Percentiles rank a stretch among this genome's conserved stretches.
These are phyloP conservation scores for Trametes sp. DNA, from an alignment of 1,284 basidiomycete species.

Conservation along the genomic window DNA sequence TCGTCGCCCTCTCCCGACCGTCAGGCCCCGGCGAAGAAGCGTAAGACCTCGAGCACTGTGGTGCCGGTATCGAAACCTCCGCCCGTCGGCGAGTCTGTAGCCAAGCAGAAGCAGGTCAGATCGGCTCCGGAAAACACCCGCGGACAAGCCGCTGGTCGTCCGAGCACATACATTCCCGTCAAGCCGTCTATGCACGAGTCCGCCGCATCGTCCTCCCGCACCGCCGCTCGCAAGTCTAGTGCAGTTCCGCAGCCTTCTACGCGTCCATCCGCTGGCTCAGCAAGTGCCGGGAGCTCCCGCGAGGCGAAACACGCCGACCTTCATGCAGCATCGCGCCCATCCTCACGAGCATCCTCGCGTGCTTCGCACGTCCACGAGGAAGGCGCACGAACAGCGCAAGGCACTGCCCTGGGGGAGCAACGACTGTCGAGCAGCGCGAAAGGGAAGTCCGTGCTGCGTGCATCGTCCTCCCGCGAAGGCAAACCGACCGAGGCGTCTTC, in stretches of 20 bases:
- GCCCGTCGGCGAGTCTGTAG: neutral
- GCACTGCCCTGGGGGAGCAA: neutral
- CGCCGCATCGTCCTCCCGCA: neutral
- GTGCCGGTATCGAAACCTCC: neutral
- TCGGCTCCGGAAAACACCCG: no score
- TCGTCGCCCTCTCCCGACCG: constrained; percentile 11
- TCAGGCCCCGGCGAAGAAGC: constrained; percentile 27
- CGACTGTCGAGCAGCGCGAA: constrained; percentile 1
- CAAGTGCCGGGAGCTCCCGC: neutral
- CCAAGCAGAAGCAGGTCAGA: neutral
- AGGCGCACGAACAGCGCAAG: neutral
- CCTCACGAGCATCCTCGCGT: constrained; percentile 23
- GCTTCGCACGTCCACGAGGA: neutral
- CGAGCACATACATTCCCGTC: no score
- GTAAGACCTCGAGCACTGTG: constrained; percentile 18
- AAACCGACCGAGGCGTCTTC: neutral
- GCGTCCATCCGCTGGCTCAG: neutral
- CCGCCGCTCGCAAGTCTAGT: neutral
- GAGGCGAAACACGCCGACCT: constrained; percentile 23
- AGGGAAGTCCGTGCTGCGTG: constrained; percentile 7
- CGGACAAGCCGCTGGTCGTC: no score
- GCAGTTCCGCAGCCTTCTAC: neutral
- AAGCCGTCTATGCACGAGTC: neutral
- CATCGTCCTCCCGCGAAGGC: neutral
- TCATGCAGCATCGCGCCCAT: constrained; percentile 15